Evolutionary conservation across 257 asterid genomes (phyloP).

Genomic region (Nicotiana tabacum): DNA sequence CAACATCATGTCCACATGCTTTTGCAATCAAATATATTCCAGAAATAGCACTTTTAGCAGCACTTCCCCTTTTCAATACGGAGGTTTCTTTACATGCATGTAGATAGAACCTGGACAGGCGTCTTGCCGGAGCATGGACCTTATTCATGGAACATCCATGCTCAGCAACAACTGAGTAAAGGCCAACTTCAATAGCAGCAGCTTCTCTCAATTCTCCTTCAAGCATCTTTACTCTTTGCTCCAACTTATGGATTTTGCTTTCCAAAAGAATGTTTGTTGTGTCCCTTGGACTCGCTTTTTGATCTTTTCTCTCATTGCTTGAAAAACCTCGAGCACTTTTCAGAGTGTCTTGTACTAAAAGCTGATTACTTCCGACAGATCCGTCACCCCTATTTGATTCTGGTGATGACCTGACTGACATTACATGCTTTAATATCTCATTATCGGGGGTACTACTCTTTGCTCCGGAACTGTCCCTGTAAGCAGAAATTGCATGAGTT

Average conservation of each 20-base stretch:
- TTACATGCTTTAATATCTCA: constrained; percentile 42
- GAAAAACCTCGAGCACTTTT: constrained; percentile 18
- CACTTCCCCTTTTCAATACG: constrained; percentile 59
- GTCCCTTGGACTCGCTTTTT: constrained; percentile 39
- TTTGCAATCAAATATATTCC: constrained; percentile 82
- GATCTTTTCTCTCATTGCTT: constrained; percentile 29
- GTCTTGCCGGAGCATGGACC: constrained; percentile 87
- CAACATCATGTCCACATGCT: constrained; percentile 91
- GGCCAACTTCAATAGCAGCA: constrained; percentile 75
- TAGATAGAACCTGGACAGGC: constrained; percentile 74
- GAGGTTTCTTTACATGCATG: constrained; percentile 54
- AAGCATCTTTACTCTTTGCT: constrained; percentile 51
- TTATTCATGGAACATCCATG: constrained; percentile 68
- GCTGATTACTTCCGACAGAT: constrained; percentile 28
- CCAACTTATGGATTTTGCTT: constrained; percentile 46
- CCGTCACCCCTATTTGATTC: constrained; percentile 47
- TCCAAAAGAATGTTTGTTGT: constrained; percentile 44
- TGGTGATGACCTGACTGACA: constrained; percentile 50
- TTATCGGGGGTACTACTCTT: constrained; percentile 21
- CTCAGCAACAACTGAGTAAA: constrained; percentile 76
- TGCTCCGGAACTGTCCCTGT: constrained; percentile 18
- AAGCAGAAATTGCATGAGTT: constrained; percentile 22
- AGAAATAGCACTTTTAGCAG: constrained; percentile 74
- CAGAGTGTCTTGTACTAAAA: constrained; percentile 20
- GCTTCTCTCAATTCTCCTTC: constrained; percentile 81